Evolutionary conservation across 495 filamentous ascomycete genomes (phyloP).

Genomic region (Terfezia boudieri): DNA sequence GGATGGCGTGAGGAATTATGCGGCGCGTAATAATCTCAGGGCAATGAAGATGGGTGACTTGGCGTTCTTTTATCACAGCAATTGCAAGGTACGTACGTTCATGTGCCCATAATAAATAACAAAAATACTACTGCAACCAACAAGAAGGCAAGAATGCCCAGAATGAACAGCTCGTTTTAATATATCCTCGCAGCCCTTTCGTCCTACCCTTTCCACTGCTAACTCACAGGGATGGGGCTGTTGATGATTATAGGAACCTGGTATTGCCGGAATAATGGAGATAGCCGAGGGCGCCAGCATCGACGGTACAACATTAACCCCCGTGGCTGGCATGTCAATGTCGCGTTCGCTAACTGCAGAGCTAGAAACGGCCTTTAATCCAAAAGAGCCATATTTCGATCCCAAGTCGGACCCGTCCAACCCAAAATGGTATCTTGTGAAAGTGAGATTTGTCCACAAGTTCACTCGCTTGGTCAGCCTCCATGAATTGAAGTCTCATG

Average conservation of each 20-base stretch:
- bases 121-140: too few relatives aligned
- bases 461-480: constrained; percentile 50
- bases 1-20: constrained; percentile 38
- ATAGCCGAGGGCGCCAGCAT: constrained; percentile 60
- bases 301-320: constrained; percentile 32
- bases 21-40: constrained; percentile 58
- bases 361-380: constrained; percentile 58
- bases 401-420: constrained; percentile 46
- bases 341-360: background rate
- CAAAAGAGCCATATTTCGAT: constrained; percentile 63
- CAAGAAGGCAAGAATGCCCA: too few relatives aligned
- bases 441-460: constrained; percentile 67
- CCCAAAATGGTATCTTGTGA: constrained; percentile 73
- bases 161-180: constrained; percentile 1
- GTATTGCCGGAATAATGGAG: constrained; percentile 83
- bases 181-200: background rate
- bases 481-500: constrained; percentile 44
- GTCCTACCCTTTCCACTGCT: background rate
- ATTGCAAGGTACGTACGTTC: background rate
- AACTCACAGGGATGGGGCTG: background rate
- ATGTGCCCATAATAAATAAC: background rate
- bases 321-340: constrained; percentile 10
- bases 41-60: constrained; percentile 78
- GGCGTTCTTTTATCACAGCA: constrained; percentile 89
- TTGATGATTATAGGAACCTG: constrained; percentile 34